Percentiles rank a stretch among this genome's conserved stretches.
phyloP scores from a whole-genome alignment of 2,329 filamentous ascomycete species.

The Trichoderma hamatum region DNA sequence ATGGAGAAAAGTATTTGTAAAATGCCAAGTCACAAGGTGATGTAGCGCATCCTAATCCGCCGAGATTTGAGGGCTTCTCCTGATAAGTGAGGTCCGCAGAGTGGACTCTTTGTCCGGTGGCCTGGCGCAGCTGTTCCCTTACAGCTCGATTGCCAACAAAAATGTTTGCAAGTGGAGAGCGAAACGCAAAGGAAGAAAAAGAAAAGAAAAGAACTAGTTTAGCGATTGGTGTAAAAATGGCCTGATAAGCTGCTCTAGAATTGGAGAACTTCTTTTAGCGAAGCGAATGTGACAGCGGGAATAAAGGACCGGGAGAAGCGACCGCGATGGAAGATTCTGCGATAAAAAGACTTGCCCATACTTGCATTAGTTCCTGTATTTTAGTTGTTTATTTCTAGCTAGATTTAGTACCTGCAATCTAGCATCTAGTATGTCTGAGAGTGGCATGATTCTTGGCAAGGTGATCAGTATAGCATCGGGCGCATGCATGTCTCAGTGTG shows the following conservation, averaged over 20 bases:
- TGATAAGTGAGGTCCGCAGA: not conserved
- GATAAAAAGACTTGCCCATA: not conserved
- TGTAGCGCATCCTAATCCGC: not conserved
- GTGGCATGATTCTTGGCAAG: conserved; percentile 1
- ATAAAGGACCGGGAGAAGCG: not conserved
- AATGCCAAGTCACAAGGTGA: not conserved
- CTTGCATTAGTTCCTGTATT: not conserved
- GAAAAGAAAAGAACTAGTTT: not conserved
- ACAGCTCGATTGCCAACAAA: not conserved
- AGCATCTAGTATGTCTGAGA: conserved; percentile 11
- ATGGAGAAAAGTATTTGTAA: not conserved
- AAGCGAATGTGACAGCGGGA: not conserved
- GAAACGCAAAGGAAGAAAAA: not conserved
- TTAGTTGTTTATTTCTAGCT: not conserved
- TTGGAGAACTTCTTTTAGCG: not conserved
- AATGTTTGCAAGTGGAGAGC: not conserved
- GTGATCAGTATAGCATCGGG: not conserved
- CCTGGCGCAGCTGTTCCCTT: conserved; percentile 1
- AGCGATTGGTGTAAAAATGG: not conserved
- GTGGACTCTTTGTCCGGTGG: not conserved
- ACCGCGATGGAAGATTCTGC: not conserved
- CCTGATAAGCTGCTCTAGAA: not conserved
- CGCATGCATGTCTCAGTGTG: conserved; percentile 18
- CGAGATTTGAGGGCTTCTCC: not conserved
- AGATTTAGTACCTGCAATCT: not conserved